These are phyloP conservation scores for Fusarium aywerte DNA, from an alignment of 2,329 filamentous ascomycete genomes.

Conservation along the genomic window DNA sequence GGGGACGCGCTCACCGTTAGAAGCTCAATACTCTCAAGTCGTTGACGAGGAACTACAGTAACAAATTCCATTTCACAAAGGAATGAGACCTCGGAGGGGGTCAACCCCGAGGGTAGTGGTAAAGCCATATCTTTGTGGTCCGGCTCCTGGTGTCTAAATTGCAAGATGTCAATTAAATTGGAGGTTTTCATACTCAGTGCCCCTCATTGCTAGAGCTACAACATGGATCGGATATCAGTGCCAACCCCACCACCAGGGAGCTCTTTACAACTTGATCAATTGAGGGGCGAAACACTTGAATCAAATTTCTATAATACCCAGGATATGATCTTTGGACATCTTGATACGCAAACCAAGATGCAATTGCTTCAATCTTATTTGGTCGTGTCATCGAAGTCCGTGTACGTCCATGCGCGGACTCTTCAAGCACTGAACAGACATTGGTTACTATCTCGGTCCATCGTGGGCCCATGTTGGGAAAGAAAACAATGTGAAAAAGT, in stretches of 20 bases:
- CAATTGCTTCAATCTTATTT: too few species aligned
- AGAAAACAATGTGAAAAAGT: not conserved
- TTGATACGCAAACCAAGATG: not conserved
- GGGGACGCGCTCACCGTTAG: conserved; percentile 74
- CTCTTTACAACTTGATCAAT: not conserved
- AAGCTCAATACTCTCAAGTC: conserved; percentile 85
- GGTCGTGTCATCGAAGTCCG: too few species aligned
- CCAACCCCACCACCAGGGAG: conserved; percentile 29
- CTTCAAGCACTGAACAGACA: not conserved
- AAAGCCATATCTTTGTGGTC: conserved; percentile 57
- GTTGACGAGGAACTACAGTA: conserved; percentile 89
- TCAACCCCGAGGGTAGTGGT: conserved; percentile 67
- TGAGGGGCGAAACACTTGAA: not conserved
- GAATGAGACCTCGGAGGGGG: conserved; percentile 90
- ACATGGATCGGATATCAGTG: conserved; percentile 1
- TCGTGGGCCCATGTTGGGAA: not conserved
- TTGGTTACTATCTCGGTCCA: too few species aligned
- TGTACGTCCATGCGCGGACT: not conserved
- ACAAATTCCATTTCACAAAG: conserved; percentile 98
- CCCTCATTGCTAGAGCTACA: conserved; percentile 11
- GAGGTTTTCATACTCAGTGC: conserved; percentile 18
- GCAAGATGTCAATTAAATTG: conserved; percentile 29
- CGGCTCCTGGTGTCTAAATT: conserved; percentile 13
- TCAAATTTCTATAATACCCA: not conserved
- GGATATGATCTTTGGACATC: not conserved